Base-by-base conservation (phyloP, 1,139 yeast species). In the Kodamaea sp. region DNA sequence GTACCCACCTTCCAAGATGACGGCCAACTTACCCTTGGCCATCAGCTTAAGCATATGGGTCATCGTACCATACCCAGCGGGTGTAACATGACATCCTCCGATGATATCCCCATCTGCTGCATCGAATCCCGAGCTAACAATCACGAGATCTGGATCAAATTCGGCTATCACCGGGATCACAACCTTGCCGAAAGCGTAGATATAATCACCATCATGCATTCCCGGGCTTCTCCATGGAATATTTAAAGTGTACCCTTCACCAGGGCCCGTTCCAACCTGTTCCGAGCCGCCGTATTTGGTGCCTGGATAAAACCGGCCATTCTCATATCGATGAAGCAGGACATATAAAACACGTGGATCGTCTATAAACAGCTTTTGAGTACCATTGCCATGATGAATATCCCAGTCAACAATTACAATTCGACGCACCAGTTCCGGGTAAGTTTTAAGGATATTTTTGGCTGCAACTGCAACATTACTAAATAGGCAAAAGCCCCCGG, bases 391-490 rank as follows among this genome's bases (percentile, higher is more conserved):
- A 60, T 92, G 97, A 58, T 92, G 98, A 35, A 90, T 88, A 63
- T 90, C 97, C 99, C 99, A 94, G 61, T 94, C 99, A 23, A 90
- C 58, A 45, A 94, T 81, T 42, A 88, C 80, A 32, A 94, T 87
- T 52, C 78, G 79, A 42, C 96, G 73, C 2, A 90, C 95, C 15
- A 87, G 76, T 53, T 90, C 97, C 0, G 97, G 96, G 58, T 88
- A 92, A 40, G 77, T 72, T 51, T 82, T 81, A 44, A 94, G 66
- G 47, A 90, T 83, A 43, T 84, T 81, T 54, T 86, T 86, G 8
- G 97, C 96, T 2, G 98, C 97, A 10, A 94, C 97, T 0, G 98
- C 97, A 31, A 92, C 99, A 55, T 94, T 94, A 47, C 95, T 85
- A 58, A 94, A 94, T 37, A 94, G 67, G 63, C 98, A 94, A 60